Base-by-base conservation (phyloP, 208 protist species). In the Trypanosoma vivax region DNA sequence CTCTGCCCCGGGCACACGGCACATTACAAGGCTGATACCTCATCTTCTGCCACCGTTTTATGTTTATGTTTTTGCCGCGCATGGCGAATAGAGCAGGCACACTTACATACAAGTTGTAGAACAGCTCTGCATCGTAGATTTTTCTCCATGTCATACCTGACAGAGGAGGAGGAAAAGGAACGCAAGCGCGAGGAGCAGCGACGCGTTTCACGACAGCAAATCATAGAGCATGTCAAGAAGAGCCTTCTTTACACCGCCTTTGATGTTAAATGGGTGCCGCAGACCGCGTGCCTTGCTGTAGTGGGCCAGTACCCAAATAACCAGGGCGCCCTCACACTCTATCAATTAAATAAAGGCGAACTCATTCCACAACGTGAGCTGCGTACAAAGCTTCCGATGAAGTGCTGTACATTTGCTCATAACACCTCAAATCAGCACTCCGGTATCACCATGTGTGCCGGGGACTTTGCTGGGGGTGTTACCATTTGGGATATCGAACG, bases 141-240 rank as follows among this genome's bases (percentile, higher is more conserved):
- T 2, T 19, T 27, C 21, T 4, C 13, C 16, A 77, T 77, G 70
- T 62, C 59, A 30, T 50, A 45, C 39, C 27, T 63, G 13, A 49
- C 45, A 13, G 54, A 64, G 42, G 52, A 52, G 1, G 69, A 79
- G 2, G 60, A 49, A 21, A 58, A 62, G 49, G 57, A 70, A 33
- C 28, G 43, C 14, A 41, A 70, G 31, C 45, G 60, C 7, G 63
- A 66, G 30, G 59, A 60, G 11, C 64, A 53, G 19, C 63, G 51
- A 11, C 75, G 70, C 16, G 43, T 83, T 6, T 75, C 82, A 19
- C 85, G 84, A 7, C 92, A 95, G 59, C 88, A 96, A 50, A 95
- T 97, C 40, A 86, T 97, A 41, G 83, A 95, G 43, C 90, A 97
- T 60, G 74, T 90, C 1, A 72, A 80, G 16, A 95, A 97, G 60